Conservation (phyloP, 2,329 filamentous ascomycete species). For the Thermothelomyces thermophilus region DNA sequence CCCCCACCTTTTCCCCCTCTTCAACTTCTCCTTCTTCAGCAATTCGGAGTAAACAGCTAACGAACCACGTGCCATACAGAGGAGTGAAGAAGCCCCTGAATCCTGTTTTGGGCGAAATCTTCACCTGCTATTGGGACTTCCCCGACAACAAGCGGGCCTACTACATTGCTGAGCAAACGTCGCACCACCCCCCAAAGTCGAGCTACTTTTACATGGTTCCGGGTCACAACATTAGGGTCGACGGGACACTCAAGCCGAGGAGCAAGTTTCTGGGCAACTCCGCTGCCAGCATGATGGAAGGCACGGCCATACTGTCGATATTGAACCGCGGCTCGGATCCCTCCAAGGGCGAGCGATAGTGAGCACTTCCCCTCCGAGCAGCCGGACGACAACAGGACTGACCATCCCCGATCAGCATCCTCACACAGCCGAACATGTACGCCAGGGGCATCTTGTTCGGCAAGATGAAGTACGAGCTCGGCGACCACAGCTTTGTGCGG, state of each 20-base stretch:
- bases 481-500: constrained; percentile 87
- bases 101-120: constrained; percentile 90
- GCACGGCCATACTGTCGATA: constrained; percentile 78
- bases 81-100: constrained; percentile 98
- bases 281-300: constrained; percentile 96
- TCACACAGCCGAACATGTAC: constrained; percentile 99
- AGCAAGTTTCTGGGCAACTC: constrained; percentile 97
- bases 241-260: constrained; percentile 88
- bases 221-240: constrained; percentile 87
- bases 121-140: constrained; percentile 93
- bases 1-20: too few relatives aligned
- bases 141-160: constrained; percentile 78
- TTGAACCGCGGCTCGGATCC: constrained; percentile 66
- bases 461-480: constrained; percentile 99
- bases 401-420: constrained; percentile 49
- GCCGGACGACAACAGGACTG: not conserved
- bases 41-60: too few relatives aligned
- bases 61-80: constrained; percentile 41
- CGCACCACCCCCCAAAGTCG: constrained; percentile 95
- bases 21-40: too few relatives aligned
- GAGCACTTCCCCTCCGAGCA: constrained; percentile 29
- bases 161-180: constrained; percentile 96
- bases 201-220: constrained; percentile 99
- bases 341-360: constrained; percentile 78
- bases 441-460: constrained; percentile 93